A percentile compares a stretch with the other conserved stretches of the same genome.
Evolutionary conservation across 2,329 filamentous ascomycete genomes (phyloP).

Genomic region (Calonectria henricotiae): DNA sequence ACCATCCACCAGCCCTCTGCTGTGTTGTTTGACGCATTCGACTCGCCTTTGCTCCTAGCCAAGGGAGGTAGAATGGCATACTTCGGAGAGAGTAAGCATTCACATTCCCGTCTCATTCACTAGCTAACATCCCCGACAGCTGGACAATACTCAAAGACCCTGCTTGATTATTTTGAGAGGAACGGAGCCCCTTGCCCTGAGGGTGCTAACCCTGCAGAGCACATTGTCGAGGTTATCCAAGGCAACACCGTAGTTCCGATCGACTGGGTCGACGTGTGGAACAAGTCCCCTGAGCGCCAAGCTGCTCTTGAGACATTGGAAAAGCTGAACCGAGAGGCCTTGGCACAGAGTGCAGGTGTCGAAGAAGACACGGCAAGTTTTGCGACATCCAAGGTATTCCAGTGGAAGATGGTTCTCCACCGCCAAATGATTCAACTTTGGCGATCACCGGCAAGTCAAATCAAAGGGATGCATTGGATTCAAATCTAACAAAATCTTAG

Average conservation of each 20-base stretch:
- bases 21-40: slow-evolving; percentile 44
- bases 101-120: neutral
- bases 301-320: slow-evolving; percentile 62
- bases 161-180: slow-evolving; percentile 65
- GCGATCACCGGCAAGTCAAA: slow-evolving; percentile 45
- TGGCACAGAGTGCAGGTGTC: slow-evolving; percentile 1
- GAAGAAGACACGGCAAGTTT: slow-evolving; percentile 59
- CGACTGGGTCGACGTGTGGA: slow-evolving; percentile 71
- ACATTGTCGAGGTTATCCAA: slow-evolving; percentile 64
- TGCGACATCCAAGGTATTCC: slow-evolving; percentile 59
- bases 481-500: slow-evolving; percentile 22
- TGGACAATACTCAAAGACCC: slow-evolving; percentile 41
- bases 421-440: slow-evolving; percentile 48
- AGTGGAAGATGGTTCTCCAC: slow-evolving; percentile 58
- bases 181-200: slow-evolving; percentile 64
- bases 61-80: slow-evolving; percentile 48
- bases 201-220: slow-evolving; percentile 62
- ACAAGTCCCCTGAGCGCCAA: slow-evolving; percentile 70
- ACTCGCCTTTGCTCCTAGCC: slow-evolving; percentile 44
- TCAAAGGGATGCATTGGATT: fast-evolving
- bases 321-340: slow-evolving; percentile 74
- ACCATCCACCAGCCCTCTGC: slow-evolving; percentile 76
- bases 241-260: slow-evolving; percentile 64
- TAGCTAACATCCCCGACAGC: slow-evolving; percentile 32
- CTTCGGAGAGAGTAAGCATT: slow-evolving; percentile 39